These are phyloP conservation scores for Sergeia podlipaevii DNA, from an alignment of 208 protist species.

Conservation along the genomic window DNA sequence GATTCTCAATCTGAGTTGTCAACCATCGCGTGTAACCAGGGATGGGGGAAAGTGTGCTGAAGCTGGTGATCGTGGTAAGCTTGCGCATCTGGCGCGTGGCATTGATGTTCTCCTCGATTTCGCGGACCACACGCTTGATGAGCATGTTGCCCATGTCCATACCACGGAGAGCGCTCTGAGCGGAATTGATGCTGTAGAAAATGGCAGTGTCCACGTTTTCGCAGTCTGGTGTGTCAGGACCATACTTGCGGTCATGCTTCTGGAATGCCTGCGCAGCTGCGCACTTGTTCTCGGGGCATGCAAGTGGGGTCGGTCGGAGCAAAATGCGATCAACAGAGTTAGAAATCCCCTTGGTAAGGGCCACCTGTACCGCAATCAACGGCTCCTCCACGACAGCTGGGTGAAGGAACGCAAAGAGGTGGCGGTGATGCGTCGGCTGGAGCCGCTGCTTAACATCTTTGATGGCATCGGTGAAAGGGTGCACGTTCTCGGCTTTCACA, in stretches of 20 bases:
- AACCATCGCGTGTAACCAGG: conserved; percentile 78
- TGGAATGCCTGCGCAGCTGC: conserved; percentile 16
- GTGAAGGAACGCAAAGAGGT: conserved; percentile 84
- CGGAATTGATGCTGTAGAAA: conserved; percentile 89
- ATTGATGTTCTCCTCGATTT: conserved; percentile 70
- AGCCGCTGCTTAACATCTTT: conserved; percentile 66
- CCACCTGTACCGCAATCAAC: conserved; percentile 82
- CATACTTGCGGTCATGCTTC: neutral
- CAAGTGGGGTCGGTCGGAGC: conserved; percentile 37
- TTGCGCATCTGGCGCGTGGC: conserved; percentile 21
- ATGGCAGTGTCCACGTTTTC: conserved; percentile 73
- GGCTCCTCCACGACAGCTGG: conserved; percentile 77
- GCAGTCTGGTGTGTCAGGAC: conserved; percentile 1
- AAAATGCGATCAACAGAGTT: conserved; percentile 61
- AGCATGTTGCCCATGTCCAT: conserved; percentile 85
- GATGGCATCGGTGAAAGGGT: conserved; percentile 60
- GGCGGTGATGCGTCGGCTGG: conserved; percentile 55
- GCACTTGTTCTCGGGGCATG: conserved; percentile 20
- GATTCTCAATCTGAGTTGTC: conserved; percentile 34
- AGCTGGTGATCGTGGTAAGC: conserved; percentile 48
- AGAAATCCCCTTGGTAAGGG: conserved; percentile 56
- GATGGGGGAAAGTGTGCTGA: conserved; percentile 82
- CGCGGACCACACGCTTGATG: conserved; percentile 85
- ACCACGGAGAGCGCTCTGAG: conserved; percentile 64
- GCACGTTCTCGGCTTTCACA: conserved; percentile 63